Conservation (phyloP, 108 stramenopile species). For the Pseudonitzschia pungens region DNA sequence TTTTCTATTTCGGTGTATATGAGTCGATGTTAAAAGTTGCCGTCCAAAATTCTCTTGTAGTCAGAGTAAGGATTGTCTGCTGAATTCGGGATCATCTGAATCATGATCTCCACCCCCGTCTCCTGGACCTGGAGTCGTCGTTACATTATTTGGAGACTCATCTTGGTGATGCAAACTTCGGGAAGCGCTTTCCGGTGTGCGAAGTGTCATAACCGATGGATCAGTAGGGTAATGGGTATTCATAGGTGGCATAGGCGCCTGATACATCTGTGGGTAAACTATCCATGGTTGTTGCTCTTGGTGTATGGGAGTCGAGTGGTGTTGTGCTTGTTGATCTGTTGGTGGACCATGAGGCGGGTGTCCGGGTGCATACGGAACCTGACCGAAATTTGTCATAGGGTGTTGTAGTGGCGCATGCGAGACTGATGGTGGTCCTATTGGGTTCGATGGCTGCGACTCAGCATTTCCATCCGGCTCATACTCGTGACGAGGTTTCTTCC, state of each 20-base stretch:
- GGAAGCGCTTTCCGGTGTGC: constrained; percentile 7
- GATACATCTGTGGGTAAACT: constrained; percentile 41
- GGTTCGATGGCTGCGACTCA: constrained; percentile 16
- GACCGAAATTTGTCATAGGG: neutral
- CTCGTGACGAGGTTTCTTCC: constrained; percentile 10
- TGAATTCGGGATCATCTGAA: constrained; percentile 3
- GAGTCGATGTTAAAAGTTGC: neutral
- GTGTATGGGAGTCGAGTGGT: constrained; percentile 9
- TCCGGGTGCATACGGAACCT: neutral
- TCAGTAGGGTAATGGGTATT: neutral
- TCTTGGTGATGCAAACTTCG: constrained; percentile 6
- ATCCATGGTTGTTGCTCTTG: constrained; percentile 38
- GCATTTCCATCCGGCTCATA: neutral
- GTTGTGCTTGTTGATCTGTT: constrained; percentile 14
- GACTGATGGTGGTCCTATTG: neutral
- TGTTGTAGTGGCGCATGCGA: constrained; percentile 5
- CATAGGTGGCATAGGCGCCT: constrained; percentile 20
- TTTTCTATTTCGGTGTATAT: neutral
- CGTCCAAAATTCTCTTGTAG: neutral
- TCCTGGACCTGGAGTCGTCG: constrained; percentile 16
- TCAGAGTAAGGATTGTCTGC: neutral
- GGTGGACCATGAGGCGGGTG: neutral
- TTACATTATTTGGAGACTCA: constrained; percentile 16
- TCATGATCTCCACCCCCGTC: constrained; percentile 11
- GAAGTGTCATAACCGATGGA: neutral